These are phyloP conservation scores for Sorghum bicolor DNA, from an alignment of 176 grass and related monocot genomes.

Conservation along the genomic window Sorghum_bicolor_NCBIv3 NC_012870.2:77008001-77008500, in stretches of 20 bases:
- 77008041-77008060: conserved; percentile 50
- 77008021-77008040: conserved; percentile 49
- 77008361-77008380: not conserved
- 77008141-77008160: not conserved
- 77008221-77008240: not conserved
- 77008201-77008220: conserved; percentile 3
- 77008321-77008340: not conserved
- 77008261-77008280: not conserved
- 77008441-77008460: not conserved
- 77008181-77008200: conserved; percentile 8
- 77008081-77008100: not conserved
- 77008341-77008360: not conserved
- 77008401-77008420: not conserved
- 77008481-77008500: not conserved
- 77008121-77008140: not conserved
- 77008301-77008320: too few species aligned
- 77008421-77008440: not conserved
- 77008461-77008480: not conserved
- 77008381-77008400: not conserved
- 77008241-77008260: not conserved
- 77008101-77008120: not conserved
- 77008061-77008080: not conserved
- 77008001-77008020: conserved; percentile 75
- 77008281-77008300: not conserved
- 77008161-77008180: not conserved